Evolutionary conservation across 495 filamentous ascomycete genomes (phyloP), one percentile per base, ranked within the genome.

Genomic region (Penicillium lagena): DNA sequence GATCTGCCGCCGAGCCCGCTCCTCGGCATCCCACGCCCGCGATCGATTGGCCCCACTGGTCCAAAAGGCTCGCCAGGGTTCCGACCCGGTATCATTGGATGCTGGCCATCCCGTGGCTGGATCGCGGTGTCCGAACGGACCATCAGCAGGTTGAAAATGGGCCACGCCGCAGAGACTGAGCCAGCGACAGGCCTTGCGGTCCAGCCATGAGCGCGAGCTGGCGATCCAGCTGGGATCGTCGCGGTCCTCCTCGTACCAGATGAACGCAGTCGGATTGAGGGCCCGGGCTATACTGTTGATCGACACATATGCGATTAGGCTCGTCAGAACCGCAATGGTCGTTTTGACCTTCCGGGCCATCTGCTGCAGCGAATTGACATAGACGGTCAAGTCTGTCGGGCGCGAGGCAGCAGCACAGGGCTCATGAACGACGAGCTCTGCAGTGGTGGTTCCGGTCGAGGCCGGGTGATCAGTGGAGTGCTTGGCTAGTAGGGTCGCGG

Each of bases 141-240:
- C 46, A 9, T 51, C 42, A 27, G 47, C 60, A 7, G 46, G 49
- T 37, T 56, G 60, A 31, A 68, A 64, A 62, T 90, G 86, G 9
- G 78, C 63, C 7, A 82, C 57, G 27, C 87, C 86, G 49, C 87
- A 90, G 22, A 88, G 54, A 34, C 83, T 69, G 27, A 90, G 57
- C 79, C 82, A 89, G 34, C 80, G 80, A 52, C 87, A 90, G 12
- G 78, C 68, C 51, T 87, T 83, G 48, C 85, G 76, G 56, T 90
- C 86, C 37, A 85, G 47, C 83, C 83, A 90, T 42, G 79, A 80
- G 22, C 75, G 75, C 7, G 83, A 86, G 6, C 76, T 82, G 12
- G 81, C 78, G 29, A 93, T 78, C 86, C 86, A 93, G 55, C 56
- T 60, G 37, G 60, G 55, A 62, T 90, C 84, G 48, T 85, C 78